phyloP scores from a whole-genome alignment of 305 asterid species.

The Fraxinus velutina region DNA sequence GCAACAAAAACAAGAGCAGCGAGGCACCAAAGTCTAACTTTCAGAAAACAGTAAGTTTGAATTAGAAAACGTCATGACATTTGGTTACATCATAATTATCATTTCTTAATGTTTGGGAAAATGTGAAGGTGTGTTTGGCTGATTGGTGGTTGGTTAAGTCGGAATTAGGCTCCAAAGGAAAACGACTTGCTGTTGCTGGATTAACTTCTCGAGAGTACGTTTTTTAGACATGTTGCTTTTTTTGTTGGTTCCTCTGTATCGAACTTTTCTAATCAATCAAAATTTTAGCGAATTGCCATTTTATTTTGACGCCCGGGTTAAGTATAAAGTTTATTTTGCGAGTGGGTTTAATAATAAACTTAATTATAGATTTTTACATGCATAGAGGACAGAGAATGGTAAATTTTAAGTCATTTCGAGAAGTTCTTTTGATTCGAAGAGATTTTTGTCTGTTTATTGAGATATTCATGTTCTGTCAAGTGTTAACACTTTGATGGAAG shows the following conservation, averaged over 20 bases:
- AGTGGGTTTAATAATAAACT: background rate
- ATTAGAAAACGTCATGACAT: background rate
- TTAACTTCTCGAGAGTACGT: slow-evolving; percentile 44
- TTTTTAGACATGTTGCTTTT: background rate
- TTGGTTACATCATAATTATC: background rate
- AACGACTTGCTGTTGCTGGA: slow-evolving; percentile 57
- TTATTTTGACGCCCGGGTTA: background rate
- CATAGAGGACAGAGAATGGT: background rate
- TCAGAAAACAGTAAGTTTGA: slow-evolving; percentile 36
- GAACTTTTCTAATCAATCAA: background rate
- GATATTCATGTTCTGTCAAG: background rate
- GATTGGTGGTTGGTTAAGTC: slow-evolving; percentile 71
- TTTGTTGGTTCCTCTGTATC: background rate
- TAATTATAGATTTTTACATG: background rate
- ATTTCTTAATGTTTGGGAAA: background rate
- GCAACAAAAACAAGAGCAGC: background rate
- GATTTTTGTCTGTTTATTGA: background rate
- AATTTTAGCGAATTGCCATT: background rate
- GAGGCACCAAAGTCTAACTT: slow-evolving; percentile 30
- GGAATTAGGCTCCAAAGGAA: slow-evolving; percentile 36
- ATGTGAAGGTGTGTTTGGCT: slow-evolving; percentile 46
- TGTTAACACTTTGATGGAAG: background rate
- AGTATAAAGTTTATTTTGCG: background rate
- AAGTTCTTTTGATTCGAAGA: background rate
- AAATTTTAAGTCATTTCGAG: background rate